These are phyloP conservation scores for Cladosporium oxysporum DNA, from an alignment of 2,329 filamentous ascomycete genomes.

Conservation along the genomic window DNA sequence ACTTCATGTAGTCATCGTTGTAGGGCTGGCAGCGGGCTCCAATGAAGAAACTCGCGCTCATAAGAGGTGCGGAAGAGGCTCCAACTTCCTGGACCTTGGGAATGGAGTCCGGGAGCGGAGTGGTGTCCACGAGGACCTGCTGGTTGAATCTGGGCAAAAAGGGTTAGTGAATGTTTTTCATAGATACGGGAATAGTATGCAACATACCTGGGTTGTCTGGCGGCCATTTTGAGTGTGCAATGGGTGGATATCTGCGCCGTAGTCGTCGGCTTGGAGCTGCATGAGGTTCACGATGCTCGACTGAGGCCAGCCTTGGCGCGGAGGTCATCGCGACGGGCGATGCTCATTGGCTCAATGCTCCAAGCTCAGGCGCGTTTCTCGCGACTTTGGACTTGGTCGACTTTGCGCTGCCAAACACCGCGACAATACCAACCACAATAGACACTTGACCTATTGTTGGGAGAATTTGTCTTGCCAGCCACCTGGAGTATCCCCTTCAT, in stretches of 20 bases:
- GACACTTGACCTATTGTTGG: neutral
- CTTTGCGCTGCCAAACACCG: constrained; percentile 11
- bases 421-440: constrained; percentile 18
- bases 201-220: constrained; percentile 60
- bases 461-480: neutral
- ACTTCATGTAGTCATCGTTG: constrained; percentile 99
- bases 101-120: constrained; percentile 87
- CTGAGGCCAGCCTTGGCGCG: constrained; percentile 6
- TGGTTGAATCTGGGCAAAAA: constrained; percentile 81
- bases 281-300: constrained; percentile 9
- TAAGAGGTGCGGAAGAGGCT: constrained; percentile 84
- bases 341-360: constrained; percentile 9
- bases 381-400: constrained; percentile 10
- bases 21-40: constrained; percentile 90
- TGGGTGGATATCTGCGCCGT: constrained; percentile 14
- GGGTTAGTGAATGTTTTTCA: neutral
- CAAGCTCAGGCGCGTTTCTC: constrained; percentile 18
- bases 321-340: constrained; percentile 18
- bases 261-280: constrained; percentile 16
- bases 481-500: too few species aligned
- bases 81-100: constrained; percentile 93
- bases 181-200: constrained; percentile 25
- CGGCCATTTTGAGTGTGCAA: constrained; percentile 55
- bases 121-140: constrained; percentile 89
- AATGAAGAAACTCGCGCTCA: constrained; percentile 95